phyloP scores from a whole-genome alignment of 306 rosid genomes.

The Amphicarpaea edgeworthii region DNA sequence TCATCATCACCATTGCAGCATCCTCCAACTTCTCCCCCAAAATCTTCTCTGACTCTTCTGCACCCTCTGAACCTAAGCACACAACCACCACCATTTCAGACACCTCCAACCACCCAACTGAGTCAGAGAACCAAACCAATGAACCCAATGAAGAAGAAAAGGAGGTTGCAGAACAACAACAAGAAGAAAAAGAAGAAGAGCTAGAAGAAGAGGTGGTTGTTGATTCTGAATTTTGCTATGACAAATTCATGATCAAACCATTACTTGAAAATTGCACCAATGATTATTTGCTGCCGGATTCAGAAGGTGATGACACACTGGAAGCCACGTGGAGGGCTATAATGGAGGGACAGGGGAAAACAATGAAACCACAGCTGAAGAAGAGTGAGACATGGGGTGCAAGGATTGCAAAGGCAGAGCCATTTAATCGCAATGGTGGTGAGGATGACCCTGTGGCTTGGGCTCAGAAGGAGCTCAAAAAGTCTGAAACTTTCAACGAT shows the following conservation, averaged over 20 bases:
- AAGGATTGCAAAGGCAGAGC: slow-evolving; percentile 54
- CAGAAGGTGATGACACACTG: slow-evolving; percentile 49
- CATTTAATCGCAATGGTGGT: slow-evolving; percentile 23
- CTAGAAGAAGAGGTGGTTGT: slow-evolving; percentile 28
- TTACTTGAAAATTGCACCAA: slow-evolving; percentile 44
- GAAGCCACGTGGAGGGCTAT: slow-evolving; percentile 58
- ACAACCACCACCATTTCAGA: slow-evolving; percentile 5
- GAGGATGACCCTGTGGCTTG: slow-evolving; percentile 70
- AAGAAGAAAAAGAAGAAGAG: slow-evolving; percentile 1
- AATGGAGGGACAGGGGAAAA: slow-evolving; percentile 53
- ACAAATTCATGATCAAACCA: slow-evolving; percentile 35
- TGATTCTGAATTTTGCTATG: slow-evolving; percentile 35
- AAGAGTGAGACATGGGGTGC: slow-evolving; percentile 61
- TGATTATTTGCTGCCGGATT: slow-evolving; percentile 39
- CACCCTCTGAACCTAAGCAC: slow-evolving; percentile 38
- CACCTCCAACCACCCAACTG: slow-evolving; percentile 14
- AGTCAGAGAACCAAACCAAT: slow-evolving; percentile 37
- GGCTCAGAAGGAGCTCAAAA: slow-evolving; percentile 69
- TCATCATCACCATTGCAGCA: slow-evolving; percentile 75
- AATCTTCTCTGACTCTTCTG: slow-evolving; percentile 22
- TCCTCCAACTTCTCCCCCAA: slow-evolving; percentile 59
- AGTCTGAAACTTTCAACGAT: slow-evolving; percentile 73
- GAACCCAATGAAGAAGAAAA: slow-evolving; percentile 42
- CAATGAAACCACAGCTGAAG: slow-evolving; percentile 46
- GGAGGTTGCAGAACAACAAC: slow-evolving; percentile 32